Evolutionary conservation across 2,329 filamentous ascomycete species (phyloP), one percentile per base, ranked within the genome.

Genomic region (Diplodia corticola): DNA sequence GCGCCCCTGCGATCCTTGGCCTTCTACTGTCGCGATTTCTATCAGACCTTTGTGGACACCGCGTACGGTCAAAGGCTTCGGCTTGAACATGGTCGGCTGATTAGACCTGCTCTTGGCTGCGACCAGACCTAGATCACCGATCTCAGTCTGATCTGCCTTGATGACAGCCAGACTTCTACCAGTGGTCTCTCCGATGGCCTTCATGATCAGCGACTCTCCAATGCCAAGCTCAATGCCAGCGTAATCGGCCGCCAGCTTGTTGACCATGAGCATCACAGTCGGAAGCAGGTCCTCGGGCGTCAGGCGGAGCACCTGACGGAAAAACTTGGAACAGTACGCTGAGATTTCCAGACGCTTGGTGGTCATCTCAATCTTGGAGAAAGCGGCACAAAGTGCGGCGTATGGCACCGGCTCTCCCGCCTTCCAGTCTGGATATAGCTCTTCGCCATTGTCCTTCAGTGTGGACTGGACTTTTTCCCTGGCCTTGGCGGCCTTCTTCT

Each of bases 31-130:
- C 6, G 95, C 95, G 75, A 99, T 96, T 37, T 85, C 86, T 83
- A 98, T 91, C 40, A 99, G 79, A 1, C 92, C 91, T 74, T 95
- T 89, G 73, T 96, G 93, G 1, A 99, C 93, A 30, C 90, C 92
- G 66, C 86, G 87, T 1, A 99, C 85, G 0, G 93, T 97, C 71
- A 99, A 81, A 30, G 93, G 84, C 79, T 96, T 97, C 2, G 93
- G 95, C 78, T 96, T 97, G 83, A 98, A 97, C 93, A 99, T 97
- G 24, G 95, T 98, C 12, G 92, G 92, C 75, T 99, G 95, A 53
- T 93, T 98, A 15, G 91, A 92, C 78, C 94, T 88, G 80, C 93
- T 97, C 82, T 98, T 97, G 57, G 96, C 92, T 50, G 95, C 95
- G 1, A 99, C 94, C 37, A 98, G 83, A 12, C 95, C 95, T 12